Evolutionary conservation across 306 rosid species (phyloP), one percentile per base, ranked within the genome.

Genomic region (Castanea sativa): DNA sequence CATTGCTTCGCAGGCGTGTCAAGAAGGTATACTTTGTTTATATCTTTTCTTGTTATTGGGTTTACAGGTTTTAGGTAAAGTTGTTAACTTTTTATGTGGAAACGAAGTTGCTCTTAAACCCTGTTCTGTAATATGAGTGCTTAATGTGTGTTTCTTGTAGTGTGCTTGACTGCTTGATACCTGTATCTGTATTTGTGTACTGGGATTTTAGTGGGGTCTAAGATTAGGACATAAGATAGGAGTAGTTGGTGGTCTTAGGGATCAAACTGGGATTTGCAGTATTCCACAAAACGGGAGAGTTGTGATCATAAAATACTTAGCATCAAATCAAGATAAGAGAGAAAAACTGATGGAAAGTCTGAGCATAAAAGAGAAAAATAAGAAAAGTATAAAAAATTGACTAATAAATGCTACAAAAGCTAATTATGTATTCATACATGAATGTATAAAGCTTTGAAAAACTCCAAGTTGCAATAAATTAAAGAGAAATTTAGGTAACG

Each of bases 1-100:
- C 99, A 95, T 80, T 95, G 99, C 85, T 92, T 95, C 60, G 99
- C 98, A 19, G 99, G 99, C 19, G 99, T 95, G n/a, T 95, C 99
- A 45, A 91, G 98, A 91, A 94, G 98, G 98, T 94, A 87, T 73
- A 14, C 5, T 5, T 61, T 19, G 4, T 20, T 25, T 16, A 13
- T 21, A 7, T 7, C 27, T 74, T 30, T 29, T 35, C 11, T 41
- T 41, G 12, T 41, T 41, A 41, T 41, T 41, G 6, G 18, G 2
- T 4, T 4, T 4, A 33, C 9, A 20, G 23, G 2, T 43, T 70
- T 20, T 21, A 43, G 30, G 30, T 60, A 2, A 14, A 35, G 41
- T 29, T 63, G 11, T 27, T 63, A 29, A 10, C 29, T 60, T 10
- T 63, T 13, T 6, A 19, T 1, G 9, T 63, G 38, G 13, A 29